Base-by-base conservation (phyloP, 257 asterid species). In the Solanum boliviense region DNA sequence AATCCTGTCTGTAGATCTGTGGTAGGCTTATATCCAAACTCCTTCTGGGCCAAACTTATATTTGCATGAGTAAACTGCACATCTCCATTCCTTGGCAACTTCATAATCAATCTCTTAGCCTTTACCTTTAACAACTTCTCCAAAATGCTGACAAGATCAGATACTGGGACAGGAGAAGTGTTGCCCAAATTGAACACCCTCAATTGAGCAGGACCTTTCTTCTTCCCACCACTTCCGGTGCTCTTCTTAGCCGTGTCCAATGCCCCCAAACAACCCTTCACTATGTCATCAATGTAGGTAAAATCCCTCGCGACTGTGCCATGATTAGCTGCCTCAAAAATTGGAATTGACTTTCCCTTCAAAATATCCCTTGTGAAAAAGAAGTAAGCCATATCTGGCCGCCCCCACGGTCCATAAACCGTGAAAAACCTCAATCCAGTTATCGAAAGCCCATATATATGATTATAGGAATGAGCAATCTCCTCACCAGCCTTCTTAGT, bases 401-500 rank as follows among this genome's bases (percentile, higher is more conserved):
- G 56, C 3, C 90, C 90, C 90, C 88, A 88, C 10, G 88, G 90
- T 62, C 90, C 90, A 65, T 88, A 88, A 85, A 88, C 90, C 0
- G 90, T 88, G 83, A 88, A 88, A 65, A 88, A 88, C 38, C 89
- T 56, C 87, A 88, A 72, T 20, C 89, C 89, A 11, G 90, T 83
- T 18, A 84, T 46, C 13, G 90, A 85, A 16, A 88, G 86, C 29
- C 88, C 90, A 25, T 88, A 88, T 13, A 88, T 88, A 85, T 52
- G 84, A 34, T 84, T 84, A 72, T 70, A 84, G 2, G 87, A 73
- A 36, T 88, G 90, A 32, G 90, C 90, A 32, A 88, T 83, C 44
- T 83, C 87, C 58, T 88, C 87, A 4, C 89, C 89, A 31, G 99
- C 99, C 88, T 97, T 97, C 91, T 97, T 97, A 7, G 98, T 97